Base-by-base conservation (phyloP, 2,329 filamentous ascomycete species). In the Xylaria sp. region DNA sequence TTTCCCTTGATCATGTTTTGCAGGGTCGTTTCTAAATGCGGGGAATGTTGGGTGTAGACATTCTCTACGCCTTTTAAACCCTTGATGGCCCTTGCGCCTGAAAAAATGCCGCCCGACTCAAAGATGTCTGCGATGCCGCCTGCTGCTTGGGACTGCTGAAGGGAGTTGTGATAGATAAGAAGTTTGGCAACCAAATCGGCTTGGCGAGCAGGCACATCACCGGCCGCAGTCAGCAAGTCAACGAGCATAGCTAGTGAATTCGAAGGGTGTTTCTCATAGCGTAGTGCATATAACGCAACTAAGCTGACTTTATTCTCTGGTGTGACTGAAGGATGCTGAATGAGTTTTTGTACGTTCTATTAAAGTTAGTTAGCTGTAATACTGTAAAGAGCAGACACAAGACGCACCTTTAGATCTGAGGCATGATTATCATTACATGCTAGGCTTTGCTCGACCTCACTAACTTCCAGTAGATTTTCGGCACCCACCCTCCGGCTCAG, bases 61-160 rank as follows among this genome's bases (percentile, higher is more conserved):
- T 99, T 99, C 79, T 99, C 97, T 0, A 99, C 96, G 1, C 96
- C 96, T 77, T 98, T 97, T 15, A 99, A 85, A 0, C 96, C 96
- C 77, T 97, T 97, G 80, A 99, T 94, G 76, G 91, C 93, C 46
- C 93, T 88, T 11, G 94, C 94, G 13, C 93, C 93, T 0, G 93
- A 93, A 80, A 99, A 97, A 72, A 99, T 95, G 4, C 93, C 95
- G 0, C 91, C 89, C 0, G 93, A 92, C 76, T 98, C 94, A 75
- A 99, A 98, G 6, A 98, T 89, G 73, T 98, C 95, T 0, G 93
- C 90, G 66, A 97, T 93, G 5, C 93, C 93, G 10, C 91, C 89
- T 2, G 89, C 88, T n/a, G 89, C 86, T 26, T 92, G 90, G 5
- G 91, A 89, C 9, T 92, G 89, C 76, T 97, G 94, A 17, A 99